These are phyloP conservation scores for Clonostachys byssicola DNA, from an alignment of 2,329 filamentous ascomycete genomes.

Conservation along the genomic window DNA sequence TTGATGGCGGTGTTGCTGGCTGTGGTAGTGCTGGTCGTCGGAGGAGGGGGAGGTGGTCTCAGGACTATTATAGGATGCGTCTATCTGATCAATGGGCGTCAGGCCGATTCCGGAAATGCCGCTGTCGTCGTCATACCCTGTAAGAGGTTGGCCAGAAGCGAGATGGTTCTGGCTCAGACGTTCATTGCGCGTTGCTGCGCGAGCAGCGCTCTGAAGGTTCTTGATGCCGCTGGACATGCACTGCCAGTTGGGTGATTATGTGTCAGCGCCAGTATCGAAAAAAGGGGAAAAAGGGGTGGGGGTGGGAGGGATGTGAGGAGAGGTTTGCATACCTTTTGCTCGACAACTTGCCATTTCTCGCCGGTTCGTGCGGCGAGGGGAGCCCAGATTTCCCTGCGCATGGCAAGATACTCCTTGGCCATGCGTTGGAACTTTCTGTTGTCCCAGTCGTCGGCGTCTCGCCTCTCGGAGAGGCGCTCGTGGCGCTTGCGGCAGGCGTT, in stretches of 20 bases:
- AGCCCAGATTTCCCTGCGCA: conserved; percentile 79
- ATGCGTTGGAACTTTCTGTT: conserved; percentile 69
- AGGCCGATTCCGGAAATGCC: conserved; percentile 60
- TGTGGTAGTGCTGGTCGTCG: conserved; percentile 18
- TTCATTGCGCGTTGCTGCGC: conserved; percentile 2
- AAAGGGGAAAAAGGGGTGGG: background rate
- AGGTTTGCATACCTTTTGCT: conserved; percentile 49
- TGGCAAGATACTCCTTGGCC: conserved; percentile 73
- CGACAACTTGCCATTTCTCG: conserved; percentile 76
- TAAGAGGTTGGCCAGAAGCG: conserved; percentile 16
- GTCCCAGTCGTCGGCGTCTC: conserved; percentile 75
- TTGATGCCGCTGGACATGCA: conserved; percentile 83
- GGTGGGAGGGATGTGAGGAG: no score
- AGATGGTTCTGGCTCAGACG: conserved; percentile 3
- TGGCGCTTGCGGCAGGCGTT: conserved; percentile 90
- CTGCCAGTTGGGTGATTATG: conserved; percentile 31
- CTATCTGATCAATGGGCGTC: conserved; percentile 55
- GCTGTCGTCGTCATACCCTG: conserved; percentile 65
- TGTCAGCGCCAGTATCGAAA: conserved; percentile 6
- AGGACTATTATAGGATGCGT: conserved; percentile 52
- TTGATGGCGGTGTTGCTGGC: conserved; percentile 14
- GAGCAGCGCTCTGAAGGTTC: conserved; percentile 60
- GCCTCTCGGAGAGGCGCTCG: conserved; percentile 76
- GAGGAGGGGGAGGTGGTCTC: conserved; percentile 38
- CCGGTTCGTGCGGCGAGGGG: conserved; percentile 67